Evolutionary conservation across 2,329 filamentous ascomycete genomes (phyloP).

Genomic region (Scytalidium sp.): DNA sequence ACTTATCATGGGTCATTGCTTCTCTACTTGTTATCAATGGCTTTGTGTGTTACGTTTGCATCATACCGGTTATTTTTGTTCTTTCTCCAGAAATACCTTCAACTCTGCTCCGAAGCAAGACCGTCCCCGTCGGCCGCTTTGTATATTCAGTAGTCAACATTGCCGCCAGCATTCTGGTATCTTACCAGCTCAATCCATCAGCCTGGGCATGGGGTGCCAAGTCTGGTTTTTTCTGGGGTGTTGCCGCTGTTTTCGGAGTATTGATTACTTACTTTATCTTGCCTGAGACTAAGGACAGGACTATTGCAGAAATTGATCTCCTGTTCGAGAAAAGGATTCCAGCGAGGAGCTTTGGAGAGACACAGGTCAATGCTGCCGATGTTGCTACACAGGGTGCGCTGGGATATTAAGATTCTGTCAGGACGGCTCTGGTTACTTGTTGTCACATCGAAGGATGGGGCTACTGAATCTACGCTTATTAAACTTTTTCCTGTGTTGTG

Average conservation of each 20-base stretch:
- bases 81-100: slow-evolving; percentile 80
- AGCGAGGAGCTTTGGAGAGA: slow-evolving; percentile 21
- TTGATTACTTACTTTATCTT: slow-evolving; percentile 76
- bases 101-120: slow-evolving; percentile 80
- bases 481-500: too few species aligned
- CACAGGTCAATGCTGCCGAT: not conserved
- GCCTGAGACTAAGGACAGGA: slow-evolving; percentile 73
- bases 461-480: too few species aligned
- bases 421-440: not conserved
- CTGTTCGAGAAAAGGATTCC: slow-evolving; percentile 68
- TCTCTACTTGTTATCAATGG: slow-evolving; percentile 76
- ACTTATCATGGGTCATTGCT: slow-evolving; percentile 50
- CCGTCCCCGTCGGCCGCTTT: slow-evolving; percentile 76
- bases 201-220: slow-evolving; percentile 85
- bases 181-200: slow-evolving; percentile 83
- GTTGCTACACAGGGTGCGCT: not conserved
- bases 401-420: not conserved
- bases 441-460: not conserved
- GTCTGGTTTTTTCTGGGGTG: slow-evolving; percentile 84
- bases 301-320: slow-evolving; percentile 79
- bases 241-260: slow-evolving; percentile 35
- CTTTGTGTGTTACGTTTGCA: slow-evolving; percentile 76
- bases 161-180: slow-evolving; percentile 72
- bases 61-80: slow-evolving; percentile 84
- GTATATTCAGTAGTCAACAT: slow-evolving; percentile 70